Evolutionary conservation across 768 basidiomycete species (phyloP).

Genomic region (Roridomyces roridus): DNA sequence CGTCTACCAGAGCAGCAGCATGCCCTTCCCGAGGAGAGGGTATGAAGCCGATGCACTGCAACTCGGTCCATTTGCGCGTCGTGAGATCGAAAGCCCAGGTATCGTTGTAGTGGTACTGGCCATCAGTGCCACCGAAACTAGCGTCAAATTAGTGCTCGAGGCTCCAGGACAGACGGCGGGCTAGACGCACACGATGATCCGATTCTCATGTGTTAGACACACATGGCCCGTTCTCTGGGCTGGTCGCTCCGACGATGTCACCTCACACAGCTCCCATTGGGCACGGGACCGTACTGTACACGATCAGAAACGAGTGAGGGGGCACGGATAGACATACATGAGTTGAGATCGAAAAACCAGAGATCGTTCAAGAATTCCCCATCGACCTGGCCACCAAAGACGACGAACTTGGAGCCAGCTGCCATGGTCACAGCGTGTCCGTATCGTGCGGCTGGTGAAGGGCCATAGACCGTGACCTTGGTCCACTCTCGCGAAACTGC

Average conservation of each 20-base stretch:
- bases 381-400: constrained; percentile 97
- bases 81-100: constrained; percentile 93
- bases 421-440: constrained; percentile 96
- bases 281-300: constrained; percentile 85
- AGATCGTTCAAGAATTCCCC: constrained; percentile 94
- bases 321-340: constrained; percentile 60
- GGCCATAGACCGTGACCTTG: constrained; percentile 75
- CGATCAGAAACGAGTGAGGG: constrained; percentile 11
- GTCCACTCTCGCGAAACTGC: constrained; percentile 96
- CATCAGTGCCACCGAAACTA: constrained; percentile 98
- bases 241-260: constrained; percentile 64
- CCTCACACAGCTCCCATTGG: constrained; percentile 82
- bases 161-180: constrained; percentile 11
- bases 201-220: constrained; percentile 82
- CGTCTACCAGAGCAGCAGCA: constrained; percentile 94
- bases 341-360: constrained; percentile 95
- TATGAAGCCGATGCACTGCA: constrained; percentile 96
- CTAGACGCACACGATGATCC: constrained; percentile 76
- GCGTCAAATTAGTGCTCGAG: constrained; percentile 19
- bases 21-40: constrained; percentile 96
- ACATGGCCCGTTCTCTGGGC: constrained; percentile 93
- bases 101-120: constrained; percentile 99
- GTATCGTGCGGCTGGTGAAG: constrained; percentile 87
- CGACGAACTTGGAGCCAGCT: constrained; percentile 83
- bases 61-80: constrained; percentile 85